Percentiles rank a stretch among this genome's conserved stretches.
Conservation (phyloP, 2,329 filamentous ascomycete species). For the Drechslerella stenobrocha region DNA sequence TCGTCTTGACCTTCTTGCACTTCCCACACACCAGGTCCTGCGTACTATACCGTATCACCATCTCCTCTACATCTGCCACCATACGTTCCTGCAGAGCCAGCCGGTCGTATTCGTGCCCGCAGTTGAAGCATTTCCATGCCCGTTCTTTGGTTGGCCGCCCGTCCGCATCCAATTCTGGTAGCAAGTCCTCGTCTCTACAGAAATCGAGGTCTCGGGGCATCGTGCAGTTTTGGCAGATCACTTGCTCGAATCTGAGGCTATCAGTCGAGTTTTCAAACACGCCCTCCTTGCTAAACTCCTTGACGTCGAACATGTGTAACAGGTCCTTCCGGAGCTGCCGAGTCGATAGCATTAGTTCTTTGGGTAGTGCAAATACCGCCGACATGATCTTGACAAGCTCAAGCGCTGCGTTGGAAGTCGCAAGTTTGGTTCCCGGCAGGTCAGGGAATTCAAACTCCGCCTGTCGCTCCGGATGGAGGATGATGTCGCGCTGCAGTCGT, state of each 20-base stretch:
- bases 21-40: constrained; percentile 82
- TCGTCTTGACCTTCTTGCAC: constrained; percentile 74
- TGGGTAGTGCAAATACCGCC: constrained; percentile 88
- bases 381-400: constrained; percentile 91
- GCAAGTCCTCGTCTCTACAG: constrained; percentile 82
- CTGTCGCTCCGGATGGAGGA: constrained; percentile 84
- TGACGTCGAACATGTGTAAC: constrained; percentile 85
- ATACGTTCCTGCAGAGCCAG: constrained; percentile 81
- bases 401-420: constrained; percentile 71
- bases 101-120: constrained; percentile 74
- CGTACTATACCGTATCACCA: constrained; percentile 77
- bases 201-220: constrained; percentile 86
- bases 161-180: constrained; percentile 59
- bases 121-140: constrained; percentile 71
- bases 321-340: constrained; percentile 86
- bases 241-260: constrained; percentile 70
- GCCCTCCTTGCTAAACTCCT: constrained; percentile 88
- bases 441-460: constrained; percentile 82
- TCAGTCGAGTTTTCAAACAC: constrained; percentile 83
- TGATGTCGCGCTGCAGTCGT: constrained; percentile 80
- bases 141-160: constrained; percentile 54
- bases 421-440: constrained; percentile 71
- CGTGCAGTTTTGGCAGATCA: constrained; percentile 89
- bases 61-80: constrained; percentile 72
- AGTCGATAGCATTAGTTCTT: constrained; percentile 84